Base-by-base conservation (phyloP, 179 eudicot species). In the Heliamphora pulchella region DNA sequence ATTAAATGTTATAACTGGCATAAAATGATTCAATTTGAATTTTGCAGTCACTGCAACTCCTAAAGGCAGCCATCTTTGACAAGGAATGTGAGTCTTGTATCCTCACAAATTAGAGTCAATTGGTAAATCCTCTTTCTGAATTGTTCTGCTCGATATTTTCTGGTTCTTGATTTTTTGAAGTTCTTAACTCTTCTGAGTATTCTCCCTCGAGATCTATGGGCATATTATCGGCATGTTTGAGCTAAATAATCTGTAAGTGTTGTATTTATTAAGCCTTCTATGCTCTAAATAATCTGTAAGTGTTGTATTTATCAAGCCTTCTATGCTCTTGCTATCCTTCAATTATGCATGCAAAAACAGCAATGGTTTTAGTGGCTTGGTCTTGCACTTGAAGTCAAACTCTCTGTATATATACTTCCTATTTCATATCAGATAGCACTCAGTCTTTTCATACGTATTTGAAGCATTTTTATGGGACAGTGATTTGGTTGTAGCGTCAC, bases 211-310 rank as follows among this genome's bases (percentile, higher is more conserved):
- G 50, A 87, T 96, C 41, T 96, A 94, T 82, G 98, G 98, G 54
- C 89, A 94, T 87, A 90, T 96, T 54, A 92, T 96, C 73, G 99
- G 99, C 87, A 96, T 96, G 99, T 96, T 96, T 84, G 99, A 96
- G 91, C 86, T 91, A 80, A 96, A 96, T 81, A 96, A 96, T 90
- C 98, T 94, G 98, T 94, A 89, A 94, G 98, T 88, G 53, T 78
- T 3, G 39, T 69, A 71, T 65, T 46, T 69, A n/a, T 78, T n/a
- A n/a, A 76, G 44, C 71, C 62, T 57, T 76, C 22, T 41, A 46
- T 46, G 53, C 46, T 72, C 70, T 77, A 78, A 94, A 94, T 82
- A 94, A 94, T 90, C 99, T 96, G 99, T 96, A 88, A 94, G 98
- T 89, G 53, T 78, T 4, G 22, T 69, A 71, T 59, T 54, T 69